These are phyloP conservation scores for Termitomyces bulborhizus DNA, from an alignment of 768 basidiomycete species.

Conservation along the genomic window DNA sequence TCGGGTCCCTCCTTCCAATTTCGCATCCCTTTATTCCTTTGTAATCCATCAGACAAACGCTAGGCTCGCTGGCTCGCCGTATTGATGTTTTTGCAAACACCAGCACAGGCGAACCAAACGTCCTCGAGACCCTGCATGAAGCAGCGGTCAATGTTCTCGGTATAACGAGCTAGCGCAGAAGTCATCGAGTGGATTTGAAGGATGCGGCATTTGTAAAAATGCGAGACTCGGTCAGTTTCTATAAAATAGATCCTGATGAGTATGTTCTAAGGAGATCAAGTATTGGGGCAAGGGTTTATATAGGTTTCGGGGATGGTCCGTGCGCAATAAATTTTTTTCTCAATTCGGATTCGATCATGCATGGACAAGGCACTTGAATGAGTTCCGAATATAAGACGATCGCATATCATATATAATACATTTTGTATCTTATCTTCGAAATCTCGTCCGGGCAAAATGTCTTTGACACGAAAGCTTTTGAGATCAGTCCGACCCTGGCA, in stretches of 20 bases:
- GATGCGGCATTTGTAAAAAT: conserved; percentile 24
- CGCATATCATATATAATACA: not conserved
- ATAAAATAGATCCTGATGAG: conserved; percentile 25
- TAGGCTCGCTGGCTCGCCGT: conserved; percentile 13
- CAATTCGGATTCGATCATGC: no score
- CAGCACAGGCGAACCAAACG: conserved; percentile 14
- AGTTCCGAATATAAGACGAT: not conserved
- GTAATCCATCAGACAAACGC: conserved; percentile 19
- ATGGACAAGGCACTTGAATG: not conserved
- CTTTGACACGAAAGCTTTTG: not conserved
- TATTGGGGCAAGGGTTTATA: conserved; percentile 2
- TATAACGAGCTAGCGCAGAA: conserved; percentile 18
- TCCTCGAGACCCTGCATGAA: conserved; percentile 17
- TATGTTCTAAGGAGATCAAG: conserved; percentile 18
- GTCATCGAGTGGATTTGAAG: conserved; percentile 23
- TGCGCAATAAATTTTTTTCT: not conserved
- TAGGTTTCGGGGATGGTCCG: conserved; percentile 5
- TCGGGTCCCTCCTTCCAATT: no score
- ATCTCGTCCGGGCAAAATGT: no score
- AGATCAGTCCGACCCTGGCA: not conserved
- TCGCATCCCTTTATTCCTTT: not conserved
- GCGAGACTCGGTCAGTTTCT: conserved; percentile 24
- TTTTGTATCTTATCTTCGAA: no score
- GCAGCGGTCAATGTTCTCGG: conserved; percentile 18
- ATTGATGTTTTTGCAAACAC: conserved; percentile 5